Evolutionary conservation across 176 grass and related monocot genomes (phyloP), one percentile per base, ranked within the genome.

Genomic region (Oryza coarctata): DNA sequence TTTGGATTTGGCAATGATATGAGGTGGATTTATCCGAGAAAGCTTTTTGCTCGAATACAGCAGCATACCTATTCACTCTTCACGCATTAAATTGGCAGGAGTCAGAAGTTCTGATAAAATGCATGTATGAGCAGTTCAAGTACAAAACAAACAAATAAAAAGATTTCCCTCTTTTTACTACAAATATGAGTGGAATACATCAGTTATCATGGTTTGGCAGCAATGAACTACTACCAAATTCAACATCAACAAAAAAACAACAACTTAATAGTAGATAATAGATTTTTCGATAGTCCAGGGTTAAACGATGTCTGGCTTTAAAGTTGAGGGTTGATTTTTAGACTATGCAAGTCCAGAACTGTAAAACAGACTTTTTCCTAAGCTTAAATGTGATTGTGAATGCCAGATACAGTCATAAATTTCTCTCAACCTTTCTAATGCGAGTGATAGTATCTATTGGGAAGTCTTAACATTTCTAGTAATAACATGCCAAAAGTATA

Each of bases 161-260:
- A 12, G 14, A 57, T 9, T 44, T 73, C 28, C 36, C 30, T 70
- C 76, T 71, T 30, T 71, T 78, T 18, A 65, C 17, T 4, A 9
- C 23, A 72, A 77, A 47, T 87, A 47, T 50, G 75, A 5, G 55
- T 71, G 1, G 22, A 33, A 17, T 43, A 9, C 68, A 75, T 34
- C 22, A 36, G 1, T 30, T 50, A 70, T 76, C 72, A 64, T 82
- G n/a, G 52, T 34, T 44, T 36, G 63, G 9, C 26, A 30, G 14
- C 69, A 17, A 41, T 58, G 73, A 71, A 71, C 52, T 77, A 71
- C 52, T 77, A 52, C 23, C 18, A 78, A 40, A 77, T 38, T 75
- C 63, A 77, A 71, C 34, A 1, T 52, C 64, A 63, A 15, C 12
- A 50, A 74, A 7, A 71, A 13, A 60, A 81, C 20, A n/a, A n/a